Evolutionary conservation across 2,329 filamentous ascomycete genomes (phyloP).

Genomic region (Fusarium sulawesiense): DNA sequence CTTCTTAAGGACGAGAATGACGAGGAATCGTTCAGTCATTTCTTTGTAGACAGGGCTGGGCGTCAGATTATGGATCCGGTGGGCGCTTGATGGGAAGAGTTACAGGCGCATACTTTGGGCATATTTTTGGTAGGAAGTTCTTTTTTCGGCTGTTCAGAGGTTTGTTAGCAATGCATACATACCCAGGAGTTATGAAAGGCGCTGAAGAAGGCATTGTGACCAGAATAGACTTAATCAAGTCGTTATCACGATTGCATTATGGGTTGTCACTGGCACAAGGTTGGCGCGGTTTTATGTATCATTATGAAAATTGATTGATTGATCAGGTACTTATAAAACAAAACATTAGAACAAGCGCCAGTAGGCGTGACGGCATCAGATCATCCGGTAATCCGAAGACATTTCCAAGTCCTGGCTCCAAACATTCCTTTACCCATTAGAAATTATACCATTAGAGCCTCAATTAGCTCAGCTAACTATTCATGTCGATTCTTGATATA

Average conservation of each 20-base stretch:
- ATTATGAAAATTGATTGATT: conserved; percentile 17
- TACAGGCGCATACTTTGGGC: background rate
- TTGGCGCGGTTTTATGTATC: background rate
- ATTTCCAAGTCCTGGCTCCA: conserved; percentile 9
- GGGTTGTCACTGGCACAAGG: background rate
- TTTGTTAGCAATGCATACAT: conserved; percentile 2
- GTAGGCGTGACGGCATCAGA: conserved; percentile 6
- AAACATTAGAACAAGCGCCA: conserved; percentile 10
- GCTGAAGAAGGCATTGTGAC: background rate
- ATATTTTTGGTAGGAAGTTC: background rate
- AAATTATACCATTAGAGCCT: conserved; percentile 9
- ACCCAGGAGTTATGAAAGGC: conserved; percentile 18
- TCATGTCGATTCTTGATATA: background rate
- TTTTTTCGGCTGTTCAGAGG: background rate
- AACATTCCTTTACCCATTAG: conserved; percentile 22
- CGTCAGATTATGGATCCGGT: conserved; percentile 51
- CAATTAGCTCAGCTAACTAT: background rate
- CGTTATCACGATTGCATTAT: background rate
- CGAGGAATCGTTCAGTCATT: conserved; percentile 58
- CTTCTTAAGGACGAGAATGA: conserved; percentile 55
- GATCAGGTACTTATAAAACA: background rate
- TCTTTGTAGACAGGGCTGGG: conserved; percentile 54
- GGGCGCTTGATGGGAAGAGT: conserved; percentile 37
- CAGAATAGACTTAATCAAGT: background rate
- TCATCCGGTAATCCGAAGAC: conserved; percentile 28